phyloP scores from a whole-genome alignment of 1,284 basidiomycete species.

The Xerocomus alliaceus region DNA sequence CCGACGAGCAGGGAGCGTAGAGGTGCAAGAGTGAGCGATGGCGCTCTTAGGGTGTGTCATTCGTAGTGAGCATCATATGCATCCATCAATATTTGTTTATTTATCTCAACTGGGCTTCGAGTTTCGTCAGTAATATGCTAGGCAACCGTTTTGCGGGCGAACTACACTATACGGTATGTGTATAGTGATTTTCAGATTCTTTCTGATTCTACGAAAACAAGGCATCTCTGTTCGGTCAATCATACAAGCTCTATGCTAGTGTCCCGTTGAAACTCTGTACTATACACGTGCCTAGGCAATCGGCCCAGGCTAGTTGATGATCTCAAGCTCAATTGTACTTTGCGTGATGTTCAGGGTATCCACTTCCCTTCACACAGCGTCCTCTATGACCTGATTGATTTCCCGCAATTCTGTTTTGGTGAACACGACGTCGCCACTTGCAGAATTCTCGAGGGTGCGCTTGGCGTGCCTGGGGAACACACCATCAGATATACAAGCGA shows the following conservation, averaged over 20 bases:
- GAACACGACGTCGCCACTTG: constrained; percentile 32
- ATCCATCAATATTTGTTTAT: constrained; percentile 1
- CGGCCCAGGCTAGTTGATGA: not conserved
- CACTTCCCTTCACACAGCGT: constrained; percentile 26
- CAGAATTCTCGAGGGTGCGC: constrained; percentile 40
- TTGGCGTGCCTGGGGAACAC: constrained; percentile 19
- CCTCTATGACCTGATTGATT: constrained; percentile 27
- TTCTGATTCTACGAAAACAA: too few species aligned
- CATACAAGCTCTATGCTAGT: too few species aligned
- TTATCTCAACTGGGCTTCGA: too few species aligned
- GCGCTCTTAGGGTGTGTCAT: not conserved
- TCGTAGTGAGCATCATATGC: constrained; percentile 10
- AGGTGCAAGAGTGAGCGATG: constrained; percentile 11
- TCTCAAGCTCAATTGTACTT: constrained; percentile 18
- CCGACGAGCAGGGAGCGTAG: constrained; percentile 28
- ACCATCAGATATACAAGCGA: not conserved
- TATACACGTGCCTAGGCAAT: too few species aligned
- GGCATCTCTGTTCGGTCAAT: too few species aligned
- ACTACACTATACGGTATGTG: too few species aligned
- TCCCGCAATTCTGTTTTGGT: constrained; percentile 27
- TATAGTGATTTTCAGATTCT: too few species aligned
- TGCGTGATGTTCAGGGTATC: constrained; percentile 24
- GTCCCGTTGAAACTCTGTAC: too few species aligned
- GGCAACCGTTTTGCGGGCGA: too few species aligned
- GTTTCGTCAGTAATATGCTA: too few species aligned